A percentile compares a stretch with the other conserved stretches of the same genome.
Evolutionary conservation across 1,284 basidiomycete species (phyloP).

Genomic region (Melampsora larici-populina): DNA sequence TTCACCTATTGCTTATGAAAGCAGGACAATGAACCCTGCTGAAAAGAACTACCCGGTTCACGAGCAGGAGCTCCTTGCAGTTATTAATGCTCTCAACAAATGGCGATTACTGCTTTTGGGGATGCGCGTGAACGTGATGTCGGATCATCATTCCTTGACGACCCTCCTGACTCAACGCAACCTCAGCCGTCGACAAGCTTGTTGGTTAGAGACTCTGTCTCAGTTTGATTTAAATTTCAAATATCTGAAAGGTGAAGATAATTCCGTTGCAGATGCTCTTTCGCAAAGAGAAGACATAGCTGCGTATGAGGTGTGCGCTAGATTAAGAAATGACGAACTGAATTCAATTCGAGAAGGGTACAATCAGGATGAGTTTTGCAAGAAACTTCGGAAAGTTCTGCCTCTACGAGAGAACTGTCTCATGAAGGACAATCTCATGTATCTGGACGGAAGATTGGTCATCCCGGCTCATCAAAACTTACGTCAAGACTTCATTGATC

Average conservation of each 20-base stretch:
- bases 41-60: slow-evolving; percentile 12
- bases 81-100: background rate
- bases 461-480: background rate
- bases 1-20: no score
- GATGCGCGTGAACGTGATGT: no score
- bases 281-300: background rate
- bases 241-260: background rate
- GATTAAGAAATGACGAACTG: no score
- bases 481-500: background rate
- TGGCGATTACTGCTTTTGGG: no score
- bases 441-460: background rate
- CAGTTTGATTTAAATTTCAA: slow-evolving; percentile 1
- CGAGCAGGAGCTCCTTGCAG: background rate
- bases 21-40: background rate
- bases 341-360: no score
- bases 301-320: background rate
- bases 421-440: background rate
- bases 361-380: background rate
- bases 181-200: no score
- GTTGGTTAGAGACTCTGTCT: background rate
- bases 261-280: background rate
- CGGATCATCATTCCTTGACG: no score
- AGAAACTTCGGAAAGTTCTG: background rate
- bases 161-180: no score
- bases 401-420: background rate